phyloP scores from a whole-genome alignment of 306 rosid species.

The Casuarina glauca region DNA sequence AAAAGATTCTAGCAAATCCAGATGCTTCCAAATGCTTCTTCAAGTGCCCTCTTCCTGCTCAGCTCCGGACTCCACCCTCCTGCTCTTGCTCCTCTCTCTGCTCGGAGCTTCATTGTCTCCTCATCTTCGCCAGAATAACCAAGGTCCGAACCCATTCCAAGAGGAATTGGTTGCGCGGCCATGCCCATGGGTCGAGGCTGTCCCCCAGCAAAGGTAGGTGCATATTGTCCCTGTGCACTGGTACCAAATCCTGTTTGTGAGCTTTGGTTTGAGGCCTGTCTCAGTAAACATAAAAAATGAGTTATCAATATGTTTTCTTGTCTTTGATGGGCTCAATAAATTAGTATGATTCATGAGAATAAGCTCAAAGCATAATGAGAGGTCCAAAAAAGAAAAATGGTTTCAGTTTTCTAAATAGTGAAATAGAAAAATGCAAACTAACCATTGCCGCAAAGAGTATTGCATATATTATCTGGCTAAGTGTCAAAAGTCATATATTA shows the following conservation, averaged over 20 bases:
- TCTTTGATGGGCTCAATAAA: background rate
- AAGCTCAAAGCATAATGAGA: background rate
- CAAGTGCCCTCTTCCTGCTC: slow-evolving; percentile 77
- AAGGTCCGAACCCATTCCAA: slow-evolving; percentile 54
- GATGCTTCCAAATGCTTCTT: slow-evolving; percentile 92
- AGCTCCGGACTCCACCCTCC: slow-evolving; percentile 83
- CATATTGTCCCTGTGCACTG: slow-evolving; percentile 73
- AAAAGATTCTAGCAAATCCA: slow-evolving; percentile 52
- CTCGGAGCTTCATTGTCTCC: slow-evolving; percentile 61
- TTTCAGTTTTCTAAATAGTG: background rate
- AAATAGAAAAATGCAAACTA: background rate
- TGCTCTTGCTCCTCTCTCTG: slow-evolving; percentile 72
- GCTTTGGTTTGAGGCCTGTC: slow-evolving; percentile 54
- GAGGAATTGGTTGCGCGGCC: slow-evolving; percentile 76
- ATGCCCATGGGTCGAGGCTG: slow-evolving; percentile 87
- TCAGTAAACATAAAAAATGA: slow-evolving; percentile 20
- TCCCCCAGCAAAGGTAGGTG: slow-evolving; percentile 81
- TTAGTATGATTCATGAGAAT: background rate
- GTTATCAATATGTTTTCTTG: background rate
- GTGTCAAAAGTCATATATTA: background rate
- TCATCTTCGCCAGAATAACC: slow-evolving; percentile 65
- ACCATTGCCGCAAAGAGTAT: background rate
- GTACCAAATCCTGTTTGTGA: slow-evolving; percentile 60
- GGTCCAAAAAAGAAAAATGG: background rate
- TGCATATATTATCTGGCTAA: background rate